phyloP scores from a whole-genome alignment of 2,329 filamentous ascomycete genomes.

The Exophiala alcalophila region DNA sequence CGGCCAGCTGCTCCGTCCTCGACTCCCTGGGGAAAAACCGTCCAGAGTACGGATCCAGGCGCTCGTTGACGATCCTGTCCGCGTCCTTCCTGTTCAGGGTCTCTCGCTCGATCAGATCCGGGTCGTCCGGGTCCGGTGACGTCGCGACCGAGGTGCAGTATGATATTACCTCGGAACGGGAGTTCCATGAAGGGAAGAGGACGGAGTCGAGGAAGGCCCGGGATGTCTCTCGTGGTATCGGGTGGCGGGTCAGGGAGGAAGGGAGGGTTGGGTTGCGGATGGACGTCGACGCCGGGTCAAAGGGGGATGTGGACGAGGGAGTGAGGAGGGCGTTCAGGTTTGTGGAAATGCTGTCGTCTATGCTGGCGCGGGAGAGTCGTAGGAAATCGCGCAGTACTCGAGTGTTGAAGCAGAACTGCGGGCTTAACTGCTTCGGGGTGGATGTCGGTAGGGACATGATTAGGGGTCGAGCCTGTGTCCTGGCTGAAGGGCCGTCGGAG shows the following conservation, averaged over 20 bases:
- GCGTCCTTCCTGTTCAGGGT: slow-evolving; percentile 67
- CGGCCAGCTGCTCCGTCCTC: slow-evolving; percentile 74
- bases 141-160: slow-evolving; percentile 90
- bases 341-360: slow-evolving; percentile 91
- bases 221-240: slow-evolving; percentile 57
- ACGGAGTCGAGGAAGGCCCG: slow-evolving; percentile 70
- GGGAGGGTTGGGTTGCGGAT: slow-evolving; percentile 21
- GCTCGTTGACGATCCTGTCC: slow-evolving; percentile 76
- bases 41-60: slow-evolving; percentile 85
- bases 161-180: slow-evolving; percentile 74
- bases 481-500: neutral
- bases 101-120: slow-evolving; percentile 67
- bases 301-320: slow-evolving; percentile 63
- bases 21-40: slow-evolving; percentile 77
- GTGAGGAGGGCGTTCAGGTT: slow-evolving; percentile 87
- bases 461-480: slow-evolving; percentile 2
- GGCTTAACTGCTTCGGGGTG: slow-evolving; percentile 52
- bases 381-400: slow-evolving; percentile 69
- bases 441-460: slow-evolving; percentile 40
- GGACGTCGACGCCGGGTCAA: slow-evolving; percentile 76
- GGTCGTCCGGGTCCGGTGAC: slow-evolving; percentile 81
- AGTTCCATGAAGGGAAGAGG: slow-evolving; percentile 85
- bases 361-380: slow-evolving; percentile 73
- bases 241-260: slow-evolving; percentile 17
- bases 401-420: slow-evolving; percentile 62